These are phyloP conservation scores for Apiotrichum laibachii DNA, from an alignment of 1,284 basidiomycete species.

Conservation along the genomic window DNA sequence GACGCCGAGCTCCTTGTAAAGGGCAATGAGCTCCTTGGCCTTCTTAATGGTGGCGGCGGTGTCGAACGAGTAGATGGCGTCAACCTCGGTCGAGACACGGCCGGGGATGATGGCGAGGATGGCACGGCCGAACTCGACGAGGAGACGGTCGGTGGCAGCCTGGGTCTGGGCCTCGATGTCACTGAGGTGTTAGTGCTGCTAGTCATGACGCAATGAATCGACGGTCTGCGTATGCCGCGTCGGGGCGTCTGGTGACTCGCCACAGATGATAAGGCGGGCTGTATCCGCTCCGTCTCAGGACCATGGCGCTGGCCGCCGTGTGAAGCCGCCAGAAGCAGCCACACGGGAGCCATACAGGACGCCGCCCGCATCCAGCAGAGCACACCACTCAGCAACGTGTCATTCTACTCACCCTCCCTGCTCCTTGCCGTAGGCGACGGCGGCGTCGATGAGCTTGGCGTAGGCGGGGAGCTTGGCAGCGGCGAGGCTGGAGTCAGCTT, in stretches of 20 bases:
- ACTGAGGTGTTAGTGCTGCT: conserved; percentile 31
- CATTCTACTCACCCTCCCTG: conserved; percentile 60
- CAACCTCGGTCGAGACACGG: conserved; percentile 98
- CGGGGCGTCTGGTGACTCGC: no score
- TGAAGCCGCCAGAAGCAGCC: no score
- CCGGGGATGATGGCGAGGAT: conserved; percentile 95
- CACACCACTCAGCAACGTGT: conserved; percentile 1
- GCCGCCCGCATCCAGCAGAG: neutral
- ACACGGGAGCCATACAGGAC: neutral
- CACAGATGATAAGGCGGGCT: no score
- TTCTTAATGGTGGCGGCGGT: conserved; percentile 52
- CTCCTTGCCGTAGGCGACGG: conserved; percentile 75
- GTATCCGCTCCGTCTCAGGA: no score
- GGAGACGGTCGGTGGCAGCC: conserved; percentile 80
- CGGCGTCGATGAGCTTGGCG: conserved; percentile 74
- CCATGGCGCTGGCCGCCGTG: no score
- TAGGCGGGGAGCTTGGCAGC: conserved; percentile 90
- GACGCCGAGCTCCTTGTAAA: conserved; percentile 90
- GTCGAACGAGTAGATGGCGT: conserved; percentile 95
- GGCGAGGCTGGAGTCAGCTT: conserved; percentile 67
- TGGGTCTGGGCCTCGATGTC: conserved; percentile 68
- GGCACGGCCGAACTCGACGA: conserved; percentile 95
- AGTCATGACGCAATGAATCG: no score
- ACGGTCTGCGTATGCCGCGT: no score
- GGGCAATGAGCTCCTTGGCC: conserved; percentile 88